phyloP scores from a whole-genome alignment of 1,284 basidiomycete genomes.

The Irpex rosettiformis region DNA sequence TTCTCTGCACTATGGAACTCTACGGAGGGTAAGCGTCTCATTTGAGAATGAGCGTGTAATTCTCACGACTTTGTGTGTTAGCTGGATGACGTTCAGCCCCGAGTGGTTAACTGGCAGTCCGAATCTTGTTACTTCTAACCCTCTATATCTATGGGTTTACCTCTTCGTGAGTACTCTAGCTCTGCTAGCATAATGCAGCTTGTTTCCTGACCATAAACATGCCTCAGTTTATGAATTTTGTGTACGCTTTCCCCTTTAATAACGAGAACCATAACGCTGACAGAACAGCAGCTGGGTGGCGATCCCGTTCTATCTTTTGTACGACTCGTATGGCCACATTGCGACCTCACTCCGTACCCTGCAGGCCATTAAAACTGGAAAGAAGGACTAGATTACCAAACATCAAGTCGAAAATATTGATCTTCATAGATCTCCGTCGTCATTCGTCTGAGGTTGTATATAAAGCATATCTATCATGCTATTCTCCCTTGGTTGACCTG shows the following conservation, averaged over 20 bases:
- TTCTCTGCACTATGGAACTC: constrained; percentile 70
- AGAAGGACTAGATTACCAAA: background rate
- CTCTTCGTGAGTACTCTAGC: constrained; percentile 34
- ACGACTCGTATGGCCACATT: constrained; percentile 71
- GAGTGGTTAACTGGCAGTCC: constrained; percentile 80
- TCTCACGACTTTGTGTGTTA: constrained; percentile 26
- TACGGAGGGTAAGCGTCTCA: constrained; percentile 61
- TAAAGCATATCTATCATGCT: too few relatives aligned
- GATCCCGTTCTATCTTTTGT: constrained; percentile 72
- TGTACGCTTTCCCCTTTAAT: constrained; percentile 45
- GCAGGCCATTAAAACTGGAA: constrained; percentile 26
- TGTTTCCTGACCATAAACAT: too few relatives aligned
- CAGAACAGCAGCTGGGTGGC: constrained; percentile 64
- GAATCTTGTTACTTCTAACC: constrained; percentile 66
- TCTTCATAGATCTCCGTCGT: too few relatives aligned
- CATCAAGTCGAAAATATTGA: too few relatives aligned
- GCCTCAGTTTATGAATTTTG: constrained; percentile 81
- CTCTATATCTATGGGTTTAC: constrained; percentile 45
- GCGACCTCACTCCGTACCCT: constrained; percentile 49
- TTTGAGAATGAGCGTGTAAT: background rate
- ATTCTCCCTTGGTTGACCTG: too few relatives aligned
- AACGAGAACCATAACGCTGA: background rate
- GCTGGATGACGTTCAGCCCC: constrained; percentile 84
- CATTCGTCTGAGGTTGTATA: too few relatives aligned
- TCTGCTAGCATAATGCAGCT: too few relatives aligned